phyloP scores from a whole-genome alignment of 2,329 filamentous ascomycete species.

The Magnaporthiopsis rhizophila region DNA sequence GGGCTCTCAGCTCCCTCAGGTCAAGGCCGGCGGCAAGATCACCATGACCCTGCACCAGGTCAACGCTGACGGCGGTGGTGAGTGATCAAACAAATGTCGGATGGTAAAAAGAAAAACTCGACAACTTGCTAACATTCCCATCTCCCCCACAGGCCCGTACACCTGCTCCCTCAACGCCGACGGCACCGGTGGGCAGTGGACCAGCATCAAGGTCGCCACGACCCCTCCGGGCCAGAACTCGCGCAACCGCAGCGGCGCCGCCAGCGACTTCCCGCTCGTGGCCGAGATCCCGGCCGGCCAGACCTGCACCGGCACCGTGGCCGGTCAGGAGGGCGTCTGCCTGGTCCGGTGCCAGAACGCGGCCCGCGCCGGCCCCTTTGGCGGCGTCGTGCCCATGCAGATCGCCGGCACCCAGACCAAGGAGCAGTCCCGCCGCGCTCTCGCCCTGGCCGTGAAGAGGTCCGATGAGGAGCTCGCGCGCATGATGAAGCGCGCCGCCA shows the following conservation, averaged over 20 bases:
- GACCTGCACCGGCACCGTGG: slow-evolving; percentile 51
- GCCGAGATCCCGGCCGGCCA: slow-evolving; percentile 46
- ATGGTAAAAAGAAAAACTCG: too few species aligned
- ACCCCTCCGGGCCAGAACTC: slow-evolving; percentile 44
- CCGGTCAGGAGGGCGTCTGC: slow-evolving; percentile 51
- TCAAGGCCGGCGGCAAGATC: slow-evolving; percentile 47
- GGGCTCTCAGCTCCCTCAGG: slow-evolving; percentile 49
- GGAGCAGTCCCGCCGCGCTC: slow-evolving; percentile 16
- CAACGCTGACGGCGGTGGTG: slow-evolving; percentile 51
- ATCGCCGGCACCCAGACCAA: slow-evolving; percentile 11
- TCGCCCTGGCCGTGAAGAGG: slow-evolving; percentile 19
- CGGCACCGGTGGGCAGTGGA: slow-evolving; percentile 46
- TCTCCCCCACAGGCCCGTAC: slow-evolving; percentile 42
- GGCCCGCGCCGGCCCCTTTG: slow-evolving; percentile 53
- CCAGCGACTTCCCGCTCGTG: slow-evolving; percentile 42
- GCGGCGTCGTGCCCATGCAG: slow-evolving; percentile 32
- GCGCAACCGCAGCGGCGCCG: slow-evolving; percentile 34
- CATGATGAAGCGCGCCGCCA: slow-evolving; percentile 13
- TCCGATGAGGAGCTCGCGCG: slow-evolving; percentile 12
- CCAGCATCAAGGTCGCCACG: slow-evolving; percentile 44
- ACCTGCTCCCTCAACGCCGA: slow-evolving; percentile 56
- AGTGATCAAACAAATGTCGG: not conserved
- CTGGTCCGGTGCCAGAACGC: slow-evolving; percentile 56
- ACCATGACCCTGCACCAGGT: slow-evolving; percentile 60
- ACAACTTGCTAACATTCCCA: not conserved